Evolutionary conservation across 179 eudicot species (phyloP).

Genomic region (Gypsophila paniculata): DNA sequence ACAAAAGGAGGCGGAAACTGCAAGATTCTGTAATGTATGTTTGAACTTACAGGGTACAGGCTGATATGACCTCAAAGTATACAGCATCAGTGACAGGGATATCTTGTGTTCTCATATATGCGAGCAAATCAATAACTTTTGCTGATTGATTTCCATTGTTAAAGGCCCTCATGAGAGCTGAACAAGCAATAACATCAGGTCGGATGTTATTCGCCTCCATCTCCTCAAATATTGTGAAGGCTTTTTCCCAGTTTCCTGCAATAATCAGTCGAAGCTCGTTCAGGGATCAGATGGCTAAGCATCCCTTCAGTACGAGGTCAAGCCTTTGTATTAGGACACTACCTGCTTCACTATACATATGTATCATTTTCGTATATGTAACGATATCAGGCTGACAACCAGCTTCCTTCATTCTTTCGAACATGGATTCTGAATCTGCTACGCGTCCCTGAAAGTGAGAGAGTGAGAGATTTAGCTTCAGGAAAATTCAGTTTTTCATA

Average conservation of each 20-base stretch:
- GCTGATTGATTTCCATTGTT: slow-evolving; percentile 76
- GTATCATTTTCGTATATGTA: slow-evolving; percentile 80
- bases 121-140: slow-evolving; percentile 57
- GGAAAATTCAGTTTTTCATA: background rate
- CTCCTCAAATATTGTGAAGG: slow-evolving; percentile 57
- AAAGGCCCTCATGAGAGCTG: slow-evolving; percentile 82
- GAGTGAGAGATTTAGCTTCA: background rate
- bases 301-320: background rate
- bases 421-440: slow-evolving; percentile 67
- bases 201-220: slow-evolving; percentile 66
- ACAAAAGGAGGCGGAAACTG: slow-evolving; percentile 6
- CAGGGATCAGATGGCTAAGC: background rate
- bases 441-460: slow-evolving; percentile 54
- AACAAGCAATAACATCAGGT: slow-evolving; percentile 79
- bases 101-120: slow-evolving; percentile 55
- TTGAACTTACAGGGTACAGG: slow-evolving; percentile 80
- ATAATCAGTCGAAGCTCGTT: slow-evolving; percentile 6
- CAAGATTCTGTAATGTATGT: background rate
- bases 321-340: slow-evolving; percentile 11
- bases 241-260: slow-evolving; percentile 78
- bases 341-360: slow-evolving; percentile 72
- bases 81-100: slow-evolving; percentile 60
- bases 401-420: slow-evolving; percentile 52
- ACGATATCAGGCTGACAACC: slow-evolving; percentile 74
- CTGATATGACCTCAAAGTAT: slow-evolving; percentile 78